phyloP scores from a whole-genome alignment of 257 asterid species.

The Pogostemon cablin region DNA sequence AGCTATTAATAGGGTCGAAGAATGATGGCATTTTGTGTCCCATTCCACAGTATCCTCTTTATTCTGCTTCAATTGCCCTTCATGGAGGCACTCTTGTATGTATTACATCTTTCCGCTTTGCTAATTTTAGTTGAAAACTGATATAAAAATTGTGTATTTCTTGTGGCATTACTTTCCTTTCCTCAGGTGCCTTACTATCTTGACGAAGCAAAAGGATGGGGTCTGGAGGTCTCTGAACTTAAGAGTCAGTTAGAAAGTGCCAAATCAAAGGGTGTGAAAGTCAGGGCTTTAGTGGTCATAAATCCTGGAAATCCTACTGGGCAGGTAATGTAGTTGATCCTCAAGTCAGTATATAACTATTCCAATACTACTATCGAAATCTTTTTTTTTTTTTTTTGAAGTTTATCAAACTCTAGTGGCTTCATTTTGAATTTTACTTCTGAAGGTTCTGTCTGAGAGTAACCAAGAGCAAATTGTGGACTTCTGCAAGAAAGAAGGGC shows the following conservation, averaged over 20 bases:
- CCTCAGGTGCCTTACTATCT: conserved; percentile 93
- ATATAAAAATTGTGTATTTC: neutral
- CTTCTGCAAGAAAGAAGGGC: conserved; percentile 97
- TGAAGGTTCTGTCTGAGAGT: conserved; percentile 45
- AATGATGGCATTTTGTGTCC: conserved; percentile 96
- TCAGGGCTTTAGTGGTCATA: conserved; percentile 92
- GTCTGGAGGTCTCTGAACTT: conserved; percentile 81
- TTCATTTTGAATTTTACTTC: conserved; percentile 27
- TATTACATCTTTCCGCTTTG: neutral
- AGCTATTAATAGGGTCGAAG: conserved; percentile 74
- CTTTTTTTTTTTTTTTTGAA: neutral
- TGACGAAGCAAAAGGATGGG: conserved; percentile 98
- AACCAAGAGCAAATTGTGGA: conserved; percentile 86
- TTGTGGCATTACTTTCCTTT: neutral
- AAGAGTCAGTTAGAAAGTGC: conserved; percentile 79
- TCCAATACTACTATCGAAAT: neutral
- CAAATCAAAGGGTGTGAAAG: conserved; percentile 68
- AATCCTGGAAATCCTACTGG: conserved; percentile 99
- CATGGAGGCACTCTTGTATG: conserved; percentile 98
- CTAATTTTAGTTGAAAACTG: neutral
- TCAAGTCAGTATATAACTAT: neutral
- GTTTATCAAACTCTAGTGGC: conserved; percentile 12
- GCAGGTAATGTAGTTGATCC: conserved; percentile 54
- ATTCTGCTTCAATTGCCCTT: conserved; percentile 73
- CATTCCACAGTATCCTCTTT: conserved; percentile 96